Evolutionary conservation across 495 filamentous ascomycete species (phyloP), one percentile per base, ranked within the genome.

Genomic region (Penicillium silybi): DNA sequence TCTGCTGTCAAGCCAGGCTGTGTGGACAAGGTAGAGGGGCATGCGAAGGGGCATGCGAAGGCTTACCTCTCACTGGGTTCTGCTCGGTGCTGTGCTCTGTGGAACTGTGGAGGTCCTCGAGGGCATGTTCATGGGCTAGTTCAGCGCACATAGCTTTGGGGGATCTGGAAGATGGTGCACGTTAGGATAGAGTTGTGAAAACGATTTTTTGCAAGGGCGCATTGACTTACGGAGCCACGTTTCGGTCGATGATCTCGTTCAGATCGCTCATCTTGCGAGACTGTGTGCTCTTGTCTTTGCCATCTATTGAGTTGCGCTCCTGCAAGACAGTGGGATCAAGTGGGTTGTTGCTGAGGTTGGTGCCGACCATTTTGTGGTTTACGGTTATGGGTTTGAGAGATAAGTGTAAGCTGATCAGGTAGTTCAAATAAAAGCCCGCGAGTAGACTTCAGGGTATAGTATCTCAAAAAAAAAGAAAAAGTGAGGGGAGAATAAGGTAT

Each of bases 121-220:
- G 18, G n/a, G 63, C 63, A 29, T 66, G 60, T 13, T 63, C 57
- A 10, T 66, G 63, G 0, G 63, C 63, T 3, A 64, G 60, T 29
- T 66, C 60, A 4, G 57, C 48, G 29, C 60, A 66, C 47, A 50
- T 57, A 0, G 57, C 32, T 40, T 58, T 48, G 4, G 60, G 48
- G n/a, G 63, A 59, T n/a, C 63, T 66, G 22, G 19, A 17, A 13
- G 2, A 6, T n/a, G 9, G 10, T 8, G 18, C 16, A 9, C 18
- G 37, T 39, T 11, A 39, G 37, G 18, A 39, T 0, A 19, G 18
- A 2, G n/a, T 16, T 3, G 7, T 6, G 18, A 19, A 18, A 10
- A 4, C 1, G 4, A 9, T 6, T 4, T 3, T 17, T 16, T 2
- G 37, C 6, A 41, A 16, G 17, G 6, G n/a, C 10, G 17, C 15